Percentiles rank a stretch among this genome's conserved stretches.
Conservation (phyloP, 495 filamentous ascomycete genomes). For the Pseudomonodictys pantanalensis region DNA sequence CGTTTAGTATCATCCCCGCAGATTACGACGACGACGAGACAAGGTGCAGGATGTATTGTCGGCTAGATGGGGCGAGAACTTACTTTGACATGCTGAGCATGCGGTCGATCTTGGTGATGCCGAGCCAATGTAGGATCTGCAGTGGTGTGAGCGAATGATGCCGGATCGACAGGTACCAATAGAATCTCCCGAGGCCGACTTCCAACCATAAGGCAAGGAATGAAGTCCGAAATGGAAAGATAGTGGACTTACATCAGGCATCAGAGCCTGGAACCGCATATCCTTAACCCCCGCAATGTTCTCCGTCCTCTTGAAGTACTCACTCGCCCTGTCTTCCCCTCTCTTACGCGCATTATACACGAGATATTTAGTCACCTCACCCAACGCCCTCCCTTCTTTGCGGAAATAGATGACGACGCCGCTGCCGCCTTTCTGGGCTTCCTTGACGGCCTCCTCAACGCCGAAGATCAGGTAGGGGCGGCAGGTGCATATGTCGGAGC, state of each 20-base stretch:
- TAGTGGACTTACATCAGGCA: conserved; percentile 65
- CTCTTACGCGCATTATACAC: conserved; percentile 94
- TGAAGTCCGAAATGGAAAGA: neutral
- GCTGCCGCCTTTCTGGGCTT: conserved; percentile 90
- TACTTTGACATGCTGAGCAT: conserved; percentile 99
- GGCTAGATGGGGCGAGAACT: conserved; percentile 38
- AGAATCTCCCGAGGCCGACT: neutral
- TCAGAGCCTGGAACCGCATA: conserved; percentile 99
- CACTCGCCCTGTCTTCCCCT: conserved; percentile 82
- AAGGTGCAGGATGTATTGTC: neutral
- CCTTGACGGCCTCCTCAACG: conserved; percentile 92
- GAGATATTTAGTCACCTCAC: conserved; percentile 96
- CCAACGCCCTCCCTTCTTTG: conserved; percentile 91
- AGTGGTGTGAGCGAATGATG: conserved; percentile 17
- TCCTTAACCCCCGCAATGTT: conserved; percentile 97
- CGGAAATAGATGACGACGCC: conserved; percentile 99
- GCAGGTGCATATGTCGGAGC: conserved; percentile 97
- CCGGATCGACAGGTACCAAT: conserved; percentile 19
- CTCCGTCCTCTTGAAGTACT: conserved; percentile 96
- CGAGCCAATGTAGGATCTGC: conserved; percentile 89
- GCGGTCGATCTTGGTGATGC: conserved; percentile 96
- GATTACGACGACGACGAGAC: neutral
- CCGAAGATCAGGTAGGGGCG: conserved; percentile 95
- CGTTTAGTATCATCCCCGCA: conserved; percentile 7
- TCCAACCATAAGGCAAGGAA: neutral